phyloP scores from a whole-genome alignment of 2,329 filamentous ascomycete species.

The Colletotrichum lindemuthianum region DNA sequence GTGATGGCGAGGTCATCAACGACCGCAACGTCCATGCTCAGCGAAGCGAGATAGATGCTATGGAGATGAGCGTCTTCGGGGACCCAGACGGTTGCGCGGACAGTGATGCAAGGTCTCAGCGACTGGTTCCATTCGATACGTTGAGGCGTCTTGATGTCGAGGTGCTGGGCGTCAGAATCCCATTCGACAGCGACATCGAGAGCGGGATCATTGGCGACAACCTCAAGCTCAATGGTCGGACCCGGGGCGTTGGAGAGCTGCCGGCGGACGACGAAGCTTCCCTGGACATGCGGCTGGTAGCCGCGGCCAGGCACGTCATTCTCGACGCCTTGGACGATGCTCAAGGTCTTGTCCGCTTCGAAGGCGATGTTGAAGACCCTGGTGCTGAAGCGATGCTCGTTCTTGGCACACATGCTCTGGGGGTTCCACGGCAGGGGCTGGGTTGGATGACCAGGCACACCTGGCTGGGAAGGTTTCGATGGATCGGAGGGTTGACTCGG shows the following conservation, averaged over 20 bases:
- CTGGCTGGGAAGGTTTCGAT: conserved; percentile 11
- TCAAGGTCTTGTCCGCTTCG: conserved; percentile 46
- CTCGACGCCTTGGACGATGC: conserved; percentile 51
- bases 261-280: conserved; percentile 57
- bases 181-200: conserved; percentile 48
- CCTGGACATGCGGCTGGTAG: conserved; percentile 51
- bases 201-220: conserved; percentile 55
- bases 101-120: conserved; percentile 56
- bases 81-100: conserved; percentile 58
- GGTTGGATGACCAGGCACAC: conserved; percentile 24
- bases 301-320: conserved; percentile 37
- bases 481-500: conserved; percentile 7
- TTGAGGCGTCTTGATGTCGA: conserved; percentile 53
- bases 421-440: conserved; percentile 24
- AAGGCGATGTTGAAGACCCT: conserved; percentile 47
- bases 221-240: conserved; percentile 55
- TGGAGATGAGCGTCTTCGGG: conserved; percentile 53
- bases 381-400: conserved; percentile 43
- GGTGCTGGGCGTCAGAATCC: conserved; percentile 47
- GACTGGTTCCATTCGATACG: conserved; percentile 42
- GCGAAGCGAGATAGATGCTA: conserved; percentile 47
- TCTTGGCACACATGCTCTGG: conserved; percentile 13
- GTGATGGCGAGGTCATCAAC: conserved; percentile 52
- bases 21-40: conserved; percentile 53
- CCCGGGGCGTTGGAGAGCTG: conserved; percentile 43